Evolutionary conservation across 768 basidiomycete genomes (phyloP), one percentile per base, ranked within the genome.

Genomic region (Crepidotus variabilis): DNA sequence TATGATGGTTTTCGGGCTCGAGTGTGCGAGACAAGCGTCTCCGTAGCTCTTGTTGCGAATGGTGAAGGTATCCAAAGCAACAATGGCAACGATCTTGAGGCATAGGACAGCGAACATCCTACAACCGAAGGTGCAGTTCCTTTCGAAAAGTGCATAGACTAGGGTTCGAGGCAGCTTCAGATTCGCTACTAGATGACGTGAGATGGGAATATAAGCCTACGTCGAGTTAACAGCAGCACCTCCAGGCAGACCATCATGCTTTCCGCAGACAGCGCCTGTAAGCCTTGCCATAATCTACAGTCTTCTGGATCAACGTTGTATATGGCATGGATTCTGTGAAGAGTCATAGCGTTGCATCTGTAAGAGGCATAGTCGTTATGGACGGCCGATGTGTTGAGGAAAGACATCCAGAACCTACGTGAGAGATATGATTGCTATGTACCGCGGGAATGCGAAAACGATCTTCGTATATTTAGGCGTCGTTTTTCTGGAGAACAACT

Each of bases 261-360:
- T 23, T 45, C 28, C 6, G 43, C 13, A 9, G 52, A 45, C 13
- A 53, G 18, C 23, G 20, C n/a, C 39, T 46, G 52, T 28, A 32
- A 43, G 11, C 52, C 52, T 20, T 45, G 32, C 52, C 52, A 53
- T 36, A 39, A 43, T 14, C 52, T 35, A 53, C 52, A 53, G 9
- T 39, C 2, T 39, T 46, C 10, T n/a, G 52, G 52, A 22, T 39
- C 52, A 43, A 53, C 22, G 9, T 14, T 46, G 22, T 24, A 18
- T 14, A 8, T 18, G 10, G 39, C 24, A 32, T 53, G 52, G 22
- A 53, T 43, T 24, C 21, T 24, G 18, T 28, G 6, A 13, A 43
- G 13, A 43, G 39, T 11, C 13, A 11, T 43, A 43, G 39, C 39
- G 39, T 43, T 43, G 39, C 39, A 43, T 43, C 39, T 43, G 11